Conservation (phyloP, 805 yeast genomes). For the Metschnikowia corniflorae region DNA sequence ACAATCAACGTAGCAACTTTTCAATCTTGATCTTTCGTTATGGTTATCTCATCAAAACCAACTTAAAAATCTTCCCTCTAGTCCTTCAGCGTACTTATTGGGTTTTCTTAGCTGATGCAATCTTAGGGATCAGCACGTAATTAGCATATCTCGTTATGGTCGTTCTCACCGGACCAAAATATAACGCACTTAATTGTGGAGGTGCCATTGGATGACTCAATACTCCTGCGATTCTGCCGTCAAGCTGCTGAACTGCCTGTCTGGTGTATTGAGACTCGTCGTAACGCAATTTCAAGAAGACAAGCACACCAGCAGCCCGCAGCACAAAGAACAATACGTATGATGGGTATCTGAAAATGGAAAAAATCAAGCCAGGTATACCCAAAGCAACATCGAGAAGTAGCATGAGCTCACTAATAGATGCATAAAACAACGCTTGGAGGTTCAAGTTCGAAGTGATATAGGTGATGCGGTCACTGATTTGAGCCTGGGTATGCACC, state of each 20-base stretch:
- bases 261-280: constrained; percentile 32
- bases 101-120: constrained; percentile 13
- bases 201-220: constrained; percentile 18
- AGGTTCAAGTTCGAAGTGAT: constrained; percentile 33
- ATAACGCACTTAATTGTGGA: constrained; percentile 14
- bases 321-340: constrained; percentile 31
- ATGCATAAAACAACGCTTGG: constrained; percentile 36
- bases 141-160: constrained; percentile 18
- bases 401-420: constrained; percentile 34
- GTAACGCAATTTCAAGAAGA: constrained; percentile 35
- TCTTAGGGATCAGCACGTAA: constrained; percentile 23
- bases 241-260: constrained; percentile 43
- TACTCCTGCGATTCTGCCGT: constrained; percentile 33
- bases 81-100: too few species aligned
- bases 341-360: constrained; percentile 20
- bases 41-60: too few species aligned
- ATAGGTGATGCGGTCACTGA: constrained; percentile 27
- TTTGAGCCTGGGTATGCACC: constrained; percentile 26
- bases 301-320: constrained; percentile 30
- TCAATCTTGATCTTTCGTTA: too few species aligned
- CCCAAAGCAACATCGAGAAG: constrained; percentile 23
- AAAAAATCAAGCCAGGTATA: constrained; percentile 25
- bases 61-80: too few species aligned
- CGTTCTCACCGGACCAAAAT: constrained; percentile 21
- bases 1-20: too few species aligned